phyloP scores from a whole-genome alignment of 768 basidiomycete species.

The Amanita pseudoporphyria region DNA sequence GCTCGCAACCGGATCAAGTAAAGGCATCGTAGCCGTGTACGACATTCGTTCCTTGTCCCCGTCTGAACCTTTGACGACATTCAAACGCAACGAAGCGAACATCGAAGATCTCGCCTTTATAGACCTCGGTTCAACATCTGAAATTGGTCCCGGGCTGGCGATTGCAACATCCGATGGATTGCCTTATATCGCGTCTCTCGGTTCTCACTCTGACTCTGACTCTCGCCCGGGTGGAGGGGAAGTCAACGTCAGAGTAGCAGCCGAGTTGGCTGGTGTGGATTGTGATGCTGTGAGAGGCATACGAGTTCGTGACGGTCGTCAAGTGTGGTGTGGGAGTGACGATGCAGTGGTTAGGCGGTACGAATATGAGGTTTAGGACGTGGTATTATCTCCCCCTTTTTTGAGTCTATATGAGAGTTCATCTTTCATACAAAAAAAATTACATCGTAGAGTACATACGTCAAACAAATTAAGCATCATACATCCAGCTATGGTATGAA shows the following conservation, averaged over 20 bases:
- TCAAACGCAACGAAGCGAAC: constrained; percentile 34
- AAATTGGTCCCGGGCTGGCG: constrained; percentile 23
- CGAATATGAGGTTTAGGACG: too few species aligned
- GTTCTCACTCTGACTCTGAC: neutral
- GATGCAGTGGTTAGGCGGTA: constrained; percentile 54
- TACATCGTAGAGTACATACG: too few species aligned
- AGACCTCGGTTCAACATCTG: neutral
- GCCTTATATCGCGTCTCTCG: constrained; percentile 40
- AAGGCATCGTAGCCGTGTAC: constrained; percentile 46
- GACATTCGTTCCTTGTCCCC: constrained; percentile 35
- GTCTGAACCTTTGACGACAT: constrained; percentile 29
- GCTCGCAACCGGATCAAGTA: constrained; percentile 49
- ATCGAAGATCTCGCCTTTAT: constrained; percentile 40
- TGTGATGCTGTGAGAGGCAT: constrained; percentile 49
- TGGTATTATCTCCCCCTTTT: too few species aligned
- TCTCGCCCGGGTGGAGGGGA: constrained; percentile 15
- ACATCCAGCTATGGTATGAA: too few species aligned
- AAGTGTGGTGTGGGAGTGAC: constrained; percentile 54
- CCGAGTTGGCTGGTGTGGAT: constrained; percentile 50
- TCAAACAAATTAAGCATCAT: too few species aligned
- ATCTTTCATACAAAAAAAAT: too few species aligned
- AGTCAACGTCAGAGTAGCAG: constrained; percentile 23
- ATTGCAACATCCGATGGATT: constrained; percentile 52
- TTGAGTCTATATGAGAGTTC: too few species aligned
- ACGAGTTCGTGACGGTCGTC: constrained; percentile 19